phyloP scores from a whole-genome alignment of 768 basidiomycete species.

The Russula sp. region DNA sequence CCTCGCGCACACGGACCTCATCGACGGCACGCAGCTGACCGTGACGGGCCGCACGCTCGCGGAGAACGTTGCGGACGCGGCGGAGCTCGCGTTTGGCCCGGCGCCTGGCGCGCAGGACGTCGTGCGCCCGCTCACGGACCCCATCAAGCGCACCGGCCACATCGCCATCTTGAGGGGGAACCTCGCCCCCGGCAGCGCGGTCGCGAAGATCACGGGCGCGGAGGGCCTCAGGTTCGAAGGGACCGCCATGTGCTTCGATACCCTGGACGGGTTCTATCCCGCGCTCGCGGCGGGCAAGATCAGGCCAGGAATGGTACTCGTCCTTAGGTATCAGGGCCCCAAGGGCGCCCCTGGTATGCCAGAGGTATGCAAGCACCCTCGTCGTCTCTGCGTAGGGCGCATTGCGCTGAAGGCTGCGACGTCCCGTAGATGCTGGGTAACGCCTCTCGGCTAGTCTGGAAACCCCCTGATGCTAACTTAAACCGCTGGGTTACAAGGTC shows the following conservation, averaged over 20 bases:
- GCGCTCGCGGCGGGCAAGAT: slow-evolving; percentile 71
- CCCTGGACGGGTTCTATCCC: slow-evolving; percentile 65
- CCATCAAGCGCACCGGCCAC: slow-evolving; percentile 85
- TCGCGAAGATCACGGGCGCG: slow-evolving; percentile 92
- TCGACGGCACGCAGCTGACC: slow-evolving; percentile 79
- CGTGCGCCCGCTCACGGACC: slow-evolving; percentile 61
- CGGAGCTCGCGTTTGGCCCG: slow-evolving; percentile 58
- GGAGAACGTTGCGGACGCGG: slow-evolving; percentile 76
- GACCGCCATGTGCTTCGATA: slow-evolving; percentile 45
- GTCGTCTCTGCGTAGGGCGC: not conserved
- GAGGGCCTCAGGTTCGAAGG: slow-evolving; percentile 86
- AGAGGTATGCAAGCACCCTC: slow-evolving; percentile 40
- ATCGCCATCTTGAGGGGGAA: slow-evolving; percentile 85
- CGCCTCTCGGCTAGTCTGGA: not conserved
- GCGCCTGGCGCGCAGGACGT: slow-evolving; percentile 53
- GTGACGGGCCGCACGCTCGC: slow-evolving; percentile 89
- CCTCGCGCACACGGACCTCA: slow-evolving; percentile 67
- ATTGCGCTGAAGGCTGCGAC: not conserved
- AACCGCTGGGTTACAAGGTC: slow-evolving; percentile 38
- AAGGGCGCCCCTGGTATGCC: slow-evolving; percentile 93
- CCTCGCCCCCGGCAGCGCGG: slow-evolving; percentile 78
- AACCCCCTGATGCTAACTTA: not conserved
- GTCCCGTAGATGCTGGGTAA: slow-evolving; percentile 41
- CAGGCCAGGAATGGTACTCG: slow-evolving; percentile 65
- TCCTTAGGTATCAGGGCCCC: slow-evolving; percentile 86